Evolutionary conservation across 345 rosid species (phyloP).

Genomic region (Bretschneidera sinensis): DNA sequence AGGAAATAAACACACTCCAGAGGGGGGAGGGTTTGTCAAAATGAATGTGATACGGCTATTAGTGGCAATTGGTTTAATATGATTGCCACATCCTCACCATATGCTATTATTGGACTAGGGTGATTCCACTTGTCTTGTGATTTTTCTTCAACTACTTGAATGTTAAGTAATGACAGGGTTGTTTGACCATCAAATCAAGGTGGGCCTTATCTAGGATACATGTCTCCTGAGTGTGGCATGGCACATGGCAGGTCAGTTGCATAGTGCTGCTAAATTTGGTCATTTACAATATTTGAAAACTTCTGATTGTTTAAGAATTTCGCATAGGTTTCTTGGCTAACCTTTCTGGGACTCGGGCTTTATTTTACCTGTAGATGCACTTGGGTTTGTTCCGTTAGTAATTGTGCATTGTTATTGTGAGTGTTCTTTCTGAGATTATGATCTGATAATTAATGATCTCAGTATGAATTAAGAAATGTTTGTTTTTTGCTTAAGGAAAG

Average conservation of each 20-base stretch:
- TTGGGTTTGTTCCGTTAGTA: not conserved
- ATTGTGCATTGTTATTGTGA: not conserved
- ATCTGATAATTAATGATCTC: no score
- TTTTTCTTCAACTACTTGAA: no score
- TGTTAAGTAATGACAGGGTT: not conserved
- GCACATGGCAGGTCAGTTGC: no score
- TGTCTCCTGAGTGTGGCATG: not conserved
- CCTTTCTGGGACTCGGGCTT: not conserved
- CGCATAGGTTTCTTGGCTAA: no score
- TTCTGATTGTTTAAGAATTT: no score
- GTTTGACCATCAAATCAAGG: not conserved
- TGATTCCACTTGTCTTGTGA: not conserved
- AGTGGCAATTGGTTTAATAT: no score
- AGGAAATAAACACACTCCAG: no score
- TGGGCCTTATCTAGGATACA: not conserved
- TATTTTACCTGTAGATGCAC: not conserved
- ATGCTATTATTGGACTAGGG: not conserved
- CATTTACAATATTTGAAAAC: no score
- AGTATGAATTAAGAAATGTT: conserved; percentile 1
- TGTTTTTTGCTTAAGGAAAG: conserved; percentile 67
- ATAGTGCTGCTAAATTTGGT: no score
- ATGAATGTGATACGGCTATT: not conserved
- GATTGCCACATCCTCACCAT: not conserved
- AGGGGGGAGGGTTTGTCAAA: no score
- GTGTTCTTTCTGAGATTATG: not conserved